Conservation (phyloP, 2,329 filamentous ascomycete species). For the Plenodomus biglobosus region DNA sequence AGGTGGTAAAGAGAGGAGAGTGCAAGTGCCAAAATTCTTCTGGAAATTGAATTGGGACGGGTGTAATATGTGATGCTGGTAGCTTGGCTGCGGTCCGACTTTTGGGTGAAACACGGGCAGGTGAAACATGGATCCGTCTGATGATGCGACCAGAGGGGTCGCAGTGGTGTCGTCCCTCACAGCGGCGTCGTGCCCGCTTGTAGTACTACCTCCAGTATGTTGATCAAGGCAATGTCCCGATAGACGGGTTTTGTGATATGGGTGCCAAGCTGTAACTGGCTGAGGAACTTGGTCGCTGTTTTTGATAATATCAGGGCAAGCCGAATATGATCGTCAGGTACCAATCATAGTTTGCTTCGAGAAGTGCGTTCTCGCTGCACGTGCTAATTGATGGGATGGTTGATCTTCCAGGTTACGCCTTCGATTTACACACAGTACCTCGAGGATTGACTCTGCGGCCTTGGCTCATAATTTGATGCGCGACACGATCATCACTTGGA, state of each 20-base stretch:
- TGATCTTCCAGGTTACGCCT: too few species aligned
- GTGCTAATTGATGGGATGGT: too few species aligned
- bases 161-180: slow-evolving; percentile 12
- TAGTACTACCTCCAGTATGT: too few species aligned
- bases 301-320: background rate
- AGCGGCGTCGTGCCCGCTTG: too few species aligned
- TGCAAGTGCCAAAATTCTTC: slow-evolving; percentile 10
- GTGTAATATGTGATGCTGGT: slow-evolving; percentile 23
- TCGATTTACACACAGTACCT: too few species aligned
- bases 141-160: slow-evolving; percentile 38
- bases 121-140: slow-evolving; percentile 28
- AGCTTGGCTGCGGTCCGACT: slow-evolving; percentile 11
- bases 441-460: too few species aligned
- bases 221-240: too few species aligned
- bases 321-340: background rate
- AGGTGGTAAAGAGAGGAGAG: slow-evolving; percentile 2
- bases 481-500: too few species aligned
- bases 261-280: background rate
- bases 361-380: too few species aligned
- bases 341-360: too few species aligned
- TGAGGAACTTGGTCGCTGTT: background rate
- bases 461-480: too few species aligned
- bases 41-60: slow-evolving; percentile 13
- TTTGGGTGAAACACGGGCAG: slow-evolving; percentile 19
- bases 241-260: background rate